These are phyloP conservation scores for Fomitopsis betulina DNA, from an alignment of 1,284 basidiomycete genomes.

Conservation along the genomic window DNA sequence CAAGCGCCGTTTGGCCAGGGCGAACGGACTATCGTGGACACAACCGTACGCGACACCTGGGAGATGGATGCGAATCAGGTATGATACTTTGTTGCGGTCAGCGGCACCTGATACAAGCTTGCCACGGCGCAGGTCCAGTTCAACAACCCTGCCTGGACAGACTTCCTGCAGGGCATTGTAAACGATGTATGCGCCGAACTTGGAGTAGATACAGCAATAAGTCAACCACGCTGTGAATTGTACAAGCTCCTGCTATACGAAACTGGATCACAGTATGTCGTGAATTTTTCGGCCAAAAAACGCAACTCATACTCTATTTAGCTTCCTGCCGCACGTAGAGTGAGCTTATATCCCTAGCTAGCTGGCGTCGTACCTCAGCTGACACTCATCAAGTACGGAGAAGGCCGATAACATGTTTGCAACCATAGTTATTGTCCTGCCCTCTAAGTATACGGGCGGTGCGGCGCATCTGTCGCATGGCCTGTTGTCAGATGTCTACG, in stretches of 20 bases:
- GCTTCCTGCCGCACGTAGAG: constrained; percentile 16
- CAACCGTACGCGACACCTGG: constrained; percentile 24
- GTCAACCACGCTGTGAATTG: constrained; percentile 32
- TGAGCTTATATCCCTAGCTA: constrained; percentile 4
- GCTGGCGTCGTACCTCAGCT: neutral
- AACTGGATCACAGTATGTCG: constrained; percentile 39
- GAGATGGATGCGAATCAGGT: constrained; percentile 23
- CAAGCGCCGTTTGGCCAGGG: constrained; percentile 32
- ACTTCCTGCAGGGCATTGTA: constrained; percentile 15
- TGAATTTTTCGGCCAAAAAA: neutral
- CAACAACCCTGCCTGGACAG: constrained; percentile 20
- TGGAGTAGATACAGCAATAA: constrained; percentile 9
- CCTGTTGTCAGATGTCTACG: constrained; percentile 24
- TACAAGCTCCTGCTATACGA: constrained; percentile 44
- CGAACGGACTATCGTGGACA: constrained; percentile 22
- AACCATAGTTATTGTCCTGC: constrained; percentile 39
- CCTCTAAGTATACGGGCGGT: constrained; percentile 39
- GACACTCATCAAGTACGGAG: constrained; percentile 28
- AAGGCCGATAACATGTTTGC: constrained; percentile 42
- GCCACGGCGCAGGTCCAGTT: constrained; percentile 13
- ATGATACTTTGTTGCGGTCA: neutral
- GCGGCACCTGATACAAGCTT: too few species aligned
- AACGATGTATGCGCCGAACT: constrained; percentile 26
- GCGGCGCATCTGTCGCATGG: constrained; percentile 36
- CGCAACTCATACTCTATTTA: neutral